Percentiles rank a stretch among this genome's conserved stretches.
Conservation (phyloP, 805 yeast species). For the Yamadazyma phyllophila region DNA sequence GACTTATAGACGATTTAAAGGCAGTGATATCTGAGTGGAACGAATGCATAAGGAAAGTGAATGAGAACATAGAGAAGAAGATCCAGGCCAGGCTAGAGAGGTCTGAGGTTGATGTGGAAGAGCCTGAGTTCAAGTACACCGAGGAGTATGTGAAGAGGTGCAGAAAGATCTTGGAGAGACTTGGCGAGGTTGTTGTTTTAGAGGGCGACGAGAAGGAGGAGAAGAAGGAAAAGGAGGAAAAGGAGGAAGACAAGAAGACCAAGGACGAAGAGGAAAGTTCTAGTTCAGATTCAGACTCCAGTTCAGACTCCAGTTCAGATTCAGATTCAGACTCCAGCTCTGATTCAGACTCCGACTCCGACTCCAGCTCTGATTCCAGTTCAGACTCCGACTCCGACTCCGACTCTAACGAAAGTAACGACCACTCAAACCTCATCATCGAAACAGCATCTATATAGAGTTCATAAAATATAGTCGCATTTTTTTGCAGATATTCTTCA, state of each 20-base stretch:
- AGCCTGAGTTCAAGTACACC: constrained; percentile 14
- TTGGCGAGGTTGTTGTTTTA: constrained; percentile 21
- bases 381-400: constrained; percentile 2
- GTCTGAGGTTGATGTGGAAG: constrained; percentile 16
- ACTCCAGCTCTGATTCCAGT: constrained; percentile 1
- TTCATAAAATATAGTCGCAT: constrained; percentile 5
- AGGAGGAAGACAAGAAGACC: constrained; percentile 1
- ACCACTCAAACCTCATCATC: constrained; percentile 9
- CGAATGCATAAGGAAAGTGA: constrained; percentile 40
- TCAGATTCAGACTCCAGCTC: constrained; percentile 1
- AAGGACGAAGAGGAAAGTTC: neutral
- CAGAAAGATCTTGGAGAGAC: constrained; percentile 33
- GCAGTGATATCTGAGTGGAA: constrained; percentile 58
- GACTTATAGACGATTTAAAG: constrained; percentile 51
- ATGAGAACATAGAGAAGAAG: constrained; percentile 37
- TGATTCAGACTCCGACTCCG: constrained; percentile 1
- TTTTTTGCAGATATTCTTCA: neutral
- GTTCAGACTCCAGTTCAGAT: constrained; percentile 3
- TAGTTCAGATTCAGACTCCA: neutral
- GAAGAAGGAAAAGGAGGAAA: constrained; percentile 10
- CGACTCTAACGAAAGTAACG: neutral
- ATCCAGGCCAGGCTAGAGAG: constrained; percentile 25
- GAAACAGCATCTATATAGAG: constrained; percentile 8
- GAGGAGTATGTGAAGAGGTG: constrained; percentile 43
- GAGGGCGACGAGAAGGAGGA: constrained; percentile 14